phyloP scores from a whole-genome alignment of 768 basidiomycete species.

The Coprinopsis sp. region DNA sequence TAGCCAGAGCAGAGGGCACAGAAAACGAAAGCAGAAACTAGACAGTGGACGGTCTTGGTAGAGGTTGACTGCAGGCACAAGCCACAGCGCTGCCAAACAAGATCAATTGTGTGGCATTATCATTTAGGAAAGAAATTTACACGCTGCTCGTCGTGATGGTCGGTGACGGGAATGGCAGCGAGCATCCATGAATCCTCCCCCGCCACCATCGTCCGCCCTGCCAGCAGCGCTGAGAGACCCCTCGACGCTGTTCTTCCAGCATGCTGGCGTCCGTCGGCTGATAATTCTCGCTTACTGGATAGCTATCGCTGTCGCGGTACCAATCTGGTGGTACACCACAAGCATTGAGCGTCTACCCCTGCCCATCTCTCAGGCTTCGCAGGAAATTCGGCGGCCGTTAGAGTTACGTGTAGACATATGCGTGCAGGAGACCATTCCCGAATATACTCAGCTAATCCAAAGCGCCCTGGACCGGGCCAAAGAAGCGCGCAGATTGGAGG shows the following conservation, averaged over 20 bases:
- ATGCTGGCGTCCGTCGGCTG: slow-evolving; percentile 41
- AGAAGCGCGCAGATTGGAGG: background rate
- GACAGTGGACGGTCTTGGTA: background rate
- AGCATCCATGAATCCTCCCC: background rate
- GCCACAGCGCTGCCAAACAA: background rate
- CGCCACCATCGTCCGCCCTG: background rate
- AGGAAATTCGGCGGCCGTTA: slow-evolving; percentile 43
- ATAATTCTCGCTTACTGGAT: slow-evolving; percentile 78
- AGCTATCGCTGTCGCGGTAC: slow-evolving; percentile 70
- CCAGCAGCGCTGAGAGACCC: background rate
- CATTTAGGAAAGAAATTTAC: background rate
- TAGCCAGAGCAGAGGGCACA: background rate
- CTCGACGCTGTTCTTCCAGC: slow-evolving; percentile 39
- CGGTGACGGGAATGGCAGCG: too few species aligned
- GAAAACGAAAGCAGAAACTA: background rate
- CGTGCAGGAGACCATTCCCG: slow-evolving; percentile 4
- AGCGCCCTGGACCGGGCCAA: slow-evolving; percentile 16
- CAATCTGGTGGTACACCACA: slow-evolving; percentile 93
- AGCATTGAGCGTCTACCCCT: slow-evolving; percentile 80
- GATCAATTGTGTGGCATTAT: background rate
- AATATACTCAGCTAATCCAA: slow-evolving; percentile 18
- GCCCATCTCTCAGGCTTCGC: slow-evolving; percentile 55
- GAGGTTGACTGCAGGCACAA: background rate
- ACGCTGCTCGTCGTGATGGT: too few species aligned
- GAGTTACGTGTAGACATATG: slow-evolving; percentile 45